Base-by-base conservation (phyloP, 495 filamentous ascomycete species). In the Clohesyomyces aquaticus region DNA sequence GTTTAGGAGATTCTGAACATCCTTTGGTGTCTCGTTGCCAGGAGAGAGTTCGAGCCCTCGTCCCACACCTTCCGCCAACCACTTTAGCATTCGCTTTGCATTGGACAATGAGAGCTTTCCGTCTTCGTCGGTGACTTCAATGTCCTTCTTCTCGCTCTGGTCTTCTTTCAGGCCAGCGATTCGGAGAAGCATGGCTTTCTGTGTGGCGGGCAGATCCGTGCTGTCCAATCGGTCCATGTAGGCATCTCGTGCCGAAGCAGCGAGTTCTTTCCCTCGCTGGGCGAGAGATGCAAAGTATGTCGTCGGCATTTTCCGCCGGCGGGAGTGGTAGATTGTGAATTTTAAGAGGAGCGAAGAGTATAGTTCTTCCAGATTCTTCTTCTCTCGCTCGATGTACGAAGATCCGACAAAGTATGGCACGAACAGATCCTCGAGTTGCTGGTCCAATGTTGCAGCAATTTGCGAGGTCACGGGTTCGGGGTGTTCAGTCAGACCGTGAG, bases 41-140 rank as follows among this genome's bases (percentile, higher is more conserved):
- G 89, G 88, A 32, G 88, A 90, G 43, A 99, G 80, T 72, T 99
- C 95, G 28, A 99, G 81, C 0, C 90, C 89, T 64, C 95, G 81
- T n/a, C 93, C 90, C 52, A 99, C 93, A 55, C 88, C 91, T 77
- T 99, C 95, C 27, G 95, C 94, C 26, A 99, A 81, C 95, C 95
- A 99, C 69, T 89, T 96, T 29, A 99, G 82, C 92, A 99, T 98
- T 50, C 94, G 84, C 75, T 98, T 98, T 22, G 92, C 88, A 71
- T 87, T 89, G n/a, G 87, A 81, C 14, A 96, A 82, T 62, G 85
- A 92, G 3, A 96, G 81, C 58, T 85, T 77, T 28, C 95, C 95
- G 66, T 99, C 92, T 68, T 90, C 84, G 60, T 98, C 94, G 0
- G 87, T 86, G 28, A 97, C 87, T 72, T 93, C 92, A 68, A 96